Percentiles rank a stretch among this genome's conserved stretches.
Evolutionary conservation across 2,329 filamentous ascomycete species (phyloP).

Genomic region (Parafenestella ontariensis): DNA sequence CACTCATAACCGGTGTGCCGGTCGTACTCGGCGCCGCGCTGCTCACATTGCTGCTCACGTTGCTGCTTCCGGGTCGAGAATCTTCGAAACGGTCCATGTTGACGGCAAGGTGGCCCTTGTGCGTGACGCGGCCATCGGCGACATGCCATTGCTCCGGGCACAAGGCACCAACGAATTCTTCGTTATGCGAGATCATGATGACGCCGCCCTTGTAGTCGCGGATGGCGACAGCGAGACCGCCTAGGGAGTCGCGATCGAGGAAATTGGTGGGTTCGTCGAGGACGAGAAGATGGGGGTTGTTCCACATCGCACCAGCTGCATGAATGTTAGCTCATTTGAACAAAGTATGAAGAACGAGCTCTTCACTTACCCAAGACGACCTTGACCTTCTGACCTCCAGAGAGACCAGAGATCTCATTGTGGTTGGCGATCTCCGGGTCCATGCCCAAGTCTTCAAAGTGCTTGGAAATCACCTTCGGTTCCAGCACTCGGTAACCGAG

Average conservation of each 20-base stretch:
- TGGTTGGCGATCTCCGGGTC: constrained; percentile 99
- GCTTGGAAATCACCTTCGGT: constrained; percentile 92
- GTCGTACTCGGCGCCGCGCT: constrained; percentile 52
- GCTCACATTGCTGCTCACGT: constrained; percentile 55
- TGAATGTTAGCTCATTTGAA: constrained; percentile 13
- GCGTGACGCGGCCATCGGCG: constrained; percentile 82
- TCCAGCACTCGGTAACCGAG: constrained; percentile 94
- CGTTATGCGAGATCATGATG: constrained; percentile 99
- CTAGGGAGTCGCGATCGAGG: constrained; percentile 96
- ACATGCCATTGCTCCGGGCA: constrained; percentile 98
- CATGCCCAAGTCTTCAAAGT: constrained; percentile 95
- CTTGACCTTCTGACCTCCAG: constrained; percentile 98
- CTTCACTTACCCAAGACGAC: constrained; percentile 74
- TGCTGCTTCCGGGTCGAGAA: constrained; percentile 67
- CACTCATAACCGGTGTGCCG: constrained; percentile 75
- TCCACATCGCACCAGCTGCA: constrained; percentile 89
- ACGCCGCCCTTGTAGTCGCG: constrained; percentile 98
- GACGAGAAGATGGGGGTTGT: constrained; percentile 96
- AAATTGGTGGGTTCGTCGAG: constrained; percentile 99
- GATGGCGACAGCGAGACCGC: constrained; percentile 95
- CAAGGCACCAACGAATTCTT: constrained; percentile 95
- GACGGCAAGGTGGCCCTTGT: constrained; percentile 79
- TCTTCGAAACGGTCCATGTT: constrained; percentile 88
- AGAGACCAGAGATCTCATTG: constrained; percentile 95
- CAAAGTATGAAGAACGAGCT: not conserved